phyloP scores from a whole-genome alignment of 2,329 filamentous ascomycete species.

The Colletotrichum falcatum region DNA sequence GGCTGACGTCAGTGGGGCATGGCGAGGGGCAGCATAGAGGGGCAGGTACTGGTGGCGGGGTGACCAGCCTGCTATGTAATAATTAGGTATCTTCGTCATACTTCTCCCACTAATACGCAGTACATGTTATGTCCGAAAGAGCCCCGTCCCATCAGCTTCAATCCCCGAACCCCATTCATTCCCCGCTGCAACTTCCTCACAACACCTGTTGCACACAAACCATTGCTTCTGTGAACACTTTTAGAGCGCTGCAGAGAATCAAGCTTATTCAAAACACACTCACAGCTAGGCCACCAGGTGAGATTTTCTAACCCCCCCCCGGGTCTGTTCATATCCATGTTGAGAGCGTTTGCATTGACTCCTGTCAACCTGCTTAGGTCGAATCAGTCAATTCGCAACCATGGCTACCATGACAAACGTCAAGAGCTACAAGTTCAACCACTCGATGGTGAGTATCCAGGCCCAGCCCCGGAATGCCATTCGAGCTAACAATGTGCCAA shows the following conservation, averaged over 20 bases:
- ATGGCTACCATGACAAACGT: conserved; percentile 80
- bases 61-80: conserved; percentile 1
- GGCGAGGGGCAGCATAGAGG: background rate
- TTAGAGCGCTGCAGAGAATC: conserved; percentile 38
- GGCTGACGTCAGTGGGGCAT: conserved; percentile 37
- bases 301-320: background rate
- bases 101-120: background rate
- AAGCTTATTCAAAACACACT: conserved; percentile 34
- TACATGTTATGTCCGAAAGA: conserved; percentile 31
- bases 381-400: conserved; percentile 51
- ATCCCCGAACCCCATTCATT: conserved; percentile 16
- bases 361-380: conserved; percentile 6
- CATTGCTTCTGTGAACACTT: conserved; percentile 33
- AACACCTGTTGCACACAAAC: background rate
- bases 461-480: accelerated
- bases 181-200: conserved; percentile 13
- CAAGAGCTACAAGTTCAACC: conserved; percentile 85
- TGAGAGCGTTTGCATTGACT: background rate
- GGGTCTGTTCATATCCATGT: background rate
- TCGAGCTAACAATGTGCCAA: conserved; percentile 57
- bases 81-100: conserved; percentile 11
- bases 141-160: conserved; percentile 14
- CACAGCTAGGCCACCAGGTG: conserved; percentile 18
- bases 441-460: conserved; percentile 76
- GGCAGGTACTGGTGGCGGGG: conserved; percentile 15